Conservation (phyloP, 1,284 basidiomycete species). For the Melampsora larici-populina region DNA sequence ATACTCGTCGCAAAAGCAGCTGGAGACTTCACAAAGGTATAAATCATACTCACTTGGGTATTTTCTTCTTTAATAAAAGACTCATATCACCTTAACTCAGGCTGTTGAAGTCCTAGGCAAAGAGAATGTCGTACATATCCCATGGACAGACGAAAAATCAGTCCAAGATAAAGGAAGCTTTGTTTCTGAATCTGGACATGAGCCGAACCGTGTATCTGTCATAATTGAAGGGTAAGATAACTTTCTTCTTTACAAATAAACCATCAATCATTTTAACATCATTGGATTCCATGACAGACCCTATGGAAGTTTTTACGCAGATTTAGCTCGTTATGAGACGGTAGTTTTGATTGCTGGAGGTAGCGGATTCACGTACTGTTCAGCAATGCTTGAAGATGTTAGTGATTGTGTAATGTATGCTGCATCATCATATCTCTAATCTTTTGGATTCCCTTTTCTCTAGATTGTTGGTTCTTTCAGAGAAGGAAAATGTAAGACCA, state of each 20-base stretch:
- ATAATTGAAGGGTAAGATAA: slow-evolving; percentile 13
- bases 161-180: too few relatives aligned
- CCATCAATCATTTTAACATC: too few relatives aligned
- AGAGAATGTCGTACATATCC: not conserved
- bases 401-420: not conserved
- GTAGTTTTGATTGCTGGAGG: slow-evolving; percentile 28
- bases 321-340: slow-evolving; percentile 24
- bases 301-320: slow-evolving; percentile 20
- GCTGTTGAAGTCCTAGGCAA: not conserved
- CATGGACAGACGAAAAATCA: not conserved
- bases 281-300: not conserved
- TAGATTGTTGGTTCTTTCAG: too few relatives aligned
- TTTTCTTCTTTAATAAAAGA: not conserved
- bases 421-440: too few relatives aligned
- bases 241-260: not conserved
- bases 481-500: too few relatives aligned
- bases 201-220: not conserved
- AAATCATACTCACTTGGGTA: not conserved
- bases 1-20: slow-evolving; percentile 14
- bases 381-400: slow-evolving; percentile 23
- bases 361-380: slow-evolving; percentile 31
- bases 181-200: too few relatives aligned
- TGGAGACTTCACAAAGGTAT: slow-evolving; percentile 30
- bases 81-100: not conserved
- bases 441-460: too few relatives aligned